These are phyloP conservation scores for Heterobasidion annosum DNA, from an alignment of 1,284 basidiomycete genomes.

Conservation along the genomic window DNA sequence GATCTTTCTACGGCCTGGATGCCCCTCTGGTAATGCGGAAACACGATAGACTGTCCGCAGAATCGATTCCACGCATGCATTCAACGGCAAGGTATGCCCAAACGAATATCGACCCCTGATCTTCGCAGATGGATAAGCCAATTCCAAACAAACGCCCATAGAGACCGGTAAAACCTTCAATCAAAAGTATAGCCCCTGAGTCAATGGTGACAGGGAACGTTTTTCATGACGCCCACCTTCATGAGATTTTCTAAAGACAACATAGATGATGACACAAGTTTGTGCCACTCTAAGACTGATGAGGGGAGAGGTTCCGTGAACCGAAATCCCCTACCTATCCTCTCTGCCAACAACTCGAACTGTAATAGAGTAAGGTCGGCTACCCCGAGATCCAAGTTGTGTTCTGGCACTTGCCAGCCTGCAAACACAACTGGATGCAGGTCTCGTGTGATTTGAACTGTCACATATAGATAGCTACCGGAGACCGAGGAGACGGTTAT, in stretches of 20 bases:
- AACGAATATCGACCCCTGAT: constrained; percentile 34
- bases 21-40: constrained; percentile 39
- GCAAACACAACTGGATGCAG: constrained; percentile 78
- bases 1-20: constrained; percentile 58
- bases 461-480: constrained; percentile 80
- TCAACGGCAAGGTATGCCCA: constrained; percentile 56
- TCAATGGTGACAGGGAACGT: constrained; percentile 1
- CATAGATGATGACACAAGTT: constrained; percentile 47
- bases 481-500: constrained; percentile 79
- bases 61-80: constrained; percentile 76
- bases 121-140: constrained; percentile 56
- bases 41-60: constrained; percentile 74
- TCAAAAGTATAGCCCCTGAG: constrained; percentile 7
- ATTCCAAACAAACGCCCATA: constrained; percentile 73
- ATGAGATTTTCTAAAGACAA: constrained; percentile 65
- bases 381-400: constrained; percentile 72
- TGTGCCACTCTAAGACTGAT: constrained; percentile 48
- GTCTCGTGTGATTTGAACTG: constrained; percentile 91
- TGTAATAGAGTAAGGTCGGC: constrained; percentile 78
- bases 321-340: constrained; percentile 35
- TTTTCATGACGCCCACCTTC: constrained; percentile 34
- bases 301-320: constrained; percentile 18
- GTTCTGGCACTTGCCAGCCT: constrained; percentile 64
- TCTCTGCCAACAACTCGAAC: constrained; percentile 60
- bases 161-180: constrained; percentile 60